Evolutionary conservation across 768 basidiomycete species (phyloP), one percentile per base, ranked within the genome.

Genomic region (Tulasnella sp.): DNA sequence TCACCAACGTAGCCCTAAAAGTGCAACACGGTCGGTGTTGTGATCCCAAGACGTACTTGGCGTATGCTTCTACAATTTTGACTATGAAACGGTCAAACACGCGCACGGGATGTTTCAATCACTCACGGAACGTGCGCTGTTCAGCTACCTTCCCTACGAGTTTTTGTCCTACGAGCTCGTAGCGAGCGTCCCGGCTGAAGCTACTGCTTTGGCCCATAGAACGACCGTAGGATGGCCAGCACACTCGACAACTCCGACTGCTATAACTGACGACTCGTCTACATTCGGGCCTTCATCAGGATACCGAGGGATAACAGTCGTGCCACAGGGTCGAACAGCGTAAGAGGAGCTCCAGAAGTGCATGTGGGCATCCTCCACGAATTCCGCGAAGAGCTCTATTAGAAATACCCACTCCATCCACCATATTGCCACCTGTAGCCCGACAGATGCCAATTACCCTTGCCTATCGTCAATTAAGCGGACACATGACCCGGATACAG

Each of bases 401-500:
- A 27, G 45, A 22, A 49, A 59, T 42, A 31, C 30, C 21, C 29
- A 49, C 45, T 11, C n/a, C 11, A 25, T 27, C 7, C 44, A 59
- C 49, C 17, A 19, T 1, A 31, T 29, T 29, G 30, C 25, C 3
- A 12, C 25, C 24, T 8, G 24, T 22, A 59, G 31, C 21, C 30
- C 30, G 15, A 59, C 44, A 9, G 56, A 59, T n/a, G 56, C 30
- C 3, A 63, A 60, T 17, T 63, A 59, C 30, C 22, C 44, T n/a
- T 34, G 49, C 9, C 53, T 63, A 61, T 21, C 42, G 31, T 25
- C 27, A 27, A 30, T 63, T 29, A 63, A 63, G 55, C 29, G 19
- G 34, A 57, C 58, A 49, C 58, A 63, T 46, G 63, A 63, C 29
- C 63, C 63, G 2, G 50, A 50, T 2, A 56, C 48, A 45, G 38